A percentile compares a stretch with the other conserved stretches of the same genome.
phyloP scores from a whole-genome alignment of 495 filamentous ascomycete genomes.

The Hyaloscypha variabilis region DNA sequence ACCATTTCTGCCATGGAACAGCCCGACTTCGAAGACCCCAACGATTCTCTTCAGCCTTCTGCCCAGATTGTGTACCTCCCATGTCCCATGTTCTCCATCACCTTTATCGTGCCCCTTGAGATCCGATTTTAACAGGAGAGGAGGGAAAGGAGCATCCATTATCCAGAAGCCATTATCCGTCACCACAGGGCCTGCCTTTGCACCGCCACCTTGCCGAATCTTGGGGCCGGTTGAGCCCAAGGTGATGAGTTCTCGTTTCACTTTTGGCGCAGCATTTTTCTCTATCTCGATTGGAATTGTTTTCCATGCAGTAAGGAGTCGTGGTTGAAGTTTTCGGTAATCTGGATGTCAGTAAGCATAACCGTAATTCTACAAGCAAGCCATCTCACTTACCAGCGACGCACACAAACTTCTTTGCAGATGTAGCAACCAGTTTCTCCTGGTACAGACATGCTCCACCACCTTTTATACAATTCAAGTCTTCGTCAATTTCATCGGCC shows the following conservation, averaged over 20 bases:
- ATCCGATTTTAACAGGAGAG: conserved; percentile 66
- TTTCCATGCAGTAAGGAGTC: conserved; percentile 76
- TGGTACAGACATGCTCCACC: conserved; percentile 97
- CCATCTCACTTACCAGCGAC: conserved; percentile 72
- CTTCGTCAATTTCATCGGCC: conserved; percentile 94
- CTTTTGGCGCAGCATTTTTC: conserved; percentile 73
- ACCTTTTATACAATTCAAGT: conserved; percentile 96
- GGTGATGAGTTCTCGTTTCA: conserved; percentile 65
- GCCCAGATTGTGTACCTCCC: conserved; percentile 78
- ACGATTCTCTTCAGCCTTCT: conserved; percentile 75
- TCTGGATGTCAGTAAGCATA: conserved; percentile 48
- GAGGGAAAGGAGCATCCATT: conserved; percentile 84
- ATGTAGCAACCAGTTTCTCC: conserved; percentile 91
- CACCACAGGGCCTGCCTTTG: conserved; percentile 80
- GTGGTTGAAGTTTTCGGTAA: conserved; percentile 79
- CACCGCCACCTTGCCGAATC: conserved; percentile 66
- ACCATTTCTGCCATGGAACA: conserved; percentile 83
- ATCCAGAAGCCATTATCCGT: conserved; percentile 96
- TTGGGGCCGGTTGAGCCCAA: conserved; percentile 70
- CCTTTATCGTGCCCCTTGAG: conserved; percentile 44
- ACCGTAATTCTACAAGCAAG: neutral
- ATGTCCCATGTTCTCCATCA: conserved; percentile 57
- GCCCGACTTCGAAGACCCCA: conserved; percentile 88
- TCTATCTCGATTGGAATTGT: conserved; percentile 92
- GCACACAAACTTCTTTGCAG: conserved; percentile 86